Evolutionary conservation across 306 rosid genomes (phyloP).

Genomic region (Inga leiocalycina): DNA sequence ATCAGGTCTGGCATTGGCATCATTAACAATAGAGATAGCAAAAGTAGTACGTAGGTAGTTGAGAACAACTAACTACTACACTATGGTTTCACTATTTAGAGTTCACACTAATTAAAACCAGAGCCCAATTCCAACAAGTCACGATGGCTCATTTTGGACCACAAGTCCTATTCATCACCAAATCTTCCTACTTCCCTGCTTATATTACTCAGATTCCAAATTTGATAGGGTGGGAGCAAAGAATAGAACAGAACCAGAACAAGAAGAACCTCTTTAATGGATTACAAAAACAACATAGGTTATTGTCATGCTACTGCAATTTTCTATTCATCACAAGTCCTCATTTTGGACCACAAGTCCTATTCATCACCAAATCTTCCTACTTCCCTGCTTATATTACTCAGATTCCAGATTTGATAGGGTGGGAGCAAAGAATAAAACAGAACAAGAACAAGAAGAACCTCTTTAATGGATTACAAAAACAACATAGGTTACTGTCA

Average conservation of each 20-base stretch:
- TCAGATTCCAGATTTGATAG: not conserved
- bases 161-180: slow-evolving; percentile 21
- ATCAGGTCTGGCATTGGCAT: not conserved
- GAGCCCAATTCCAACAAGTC: slow-evolving; percentile 23
- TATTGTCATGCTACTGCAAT: not conserved
- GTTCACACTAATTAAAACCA: slow-evolving; percentile 7
- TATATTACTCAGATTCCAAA: slow-evolving; percentile 10
- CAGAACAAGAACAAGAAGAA: not conserved
- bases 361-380: slow-evolving; percentile 17
- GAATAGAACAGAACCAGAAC: not conserved
- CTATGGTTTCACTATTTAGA: slow-evolving; percentile 2
- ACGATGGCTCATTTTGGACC: slow-evolving; percentile 34
- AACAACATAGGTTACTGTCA: not conserved
- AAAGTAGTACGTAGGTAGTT: slow-evolving; percentile 29
- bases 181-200: slow-evolving; percentile 14
- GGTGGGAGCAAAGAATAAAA: slow-evolving; percentile 12
- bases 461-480: not conserved
- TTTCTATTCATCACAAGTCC: not conserved
- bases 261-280: not conserved
- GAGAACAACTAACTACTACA: slow-evolving; percentile 18
- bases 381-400: slow-evolving; percentile 22
- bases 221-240: slow-evolving; percentile 15
- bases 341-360: slow-evolving; percentile 17
- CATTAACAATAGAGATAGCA: slow-evolving; percentile 20
- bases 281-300: not conserved